A percentile compares a stretch with the other conserved stretches of the same genome.
Evolutionary conservation across 805 yeast species (phyloP).

Genomic region (Saccharomycopsis fermentans): DNA sequence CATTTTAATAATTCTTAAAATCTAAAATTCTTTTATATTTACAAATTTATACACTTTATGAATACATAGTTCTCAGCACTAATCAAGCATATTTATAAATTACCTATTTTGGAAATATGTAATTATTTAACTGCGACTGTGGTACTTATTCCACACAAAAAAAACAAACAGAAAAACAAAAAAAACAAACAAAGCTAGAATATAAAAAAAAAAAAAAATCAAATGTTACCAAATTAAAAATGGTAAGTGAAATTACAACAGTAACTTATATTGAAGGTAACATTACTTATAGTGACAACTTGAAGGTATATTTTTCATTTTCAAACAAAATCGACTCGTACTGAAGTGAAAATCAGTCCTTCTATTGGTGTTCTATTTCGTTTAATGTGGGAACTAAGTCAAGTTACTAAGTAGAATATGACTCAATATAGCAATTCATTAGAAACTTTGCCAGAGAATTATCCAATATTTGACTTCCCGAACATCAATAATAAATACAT

Average conservation of each 20-base stretch:
- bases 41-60: too few species aligned
- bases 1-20: too few species aligned
- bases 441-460: slow-evolving; percentile 18
- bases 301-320: too few species aligned
- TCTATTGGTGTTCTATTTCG: not conserved
- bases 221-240: not conserved
- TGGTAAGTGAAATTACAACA: not conserved
- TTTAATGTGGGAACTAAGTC: not conserved
- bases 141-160: not conserved
- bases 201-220: not conserved
- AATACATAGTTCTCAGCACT: too few species aligned
- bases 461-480: slow-evolving; percentile 14
- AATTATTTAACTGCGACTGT: not conserved
- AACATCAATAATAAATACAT: slow-evolving; percentile 4
- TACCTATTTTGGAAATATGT: not conserved
- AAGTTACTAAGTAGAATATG: not conserved
- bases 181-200: not conserved
- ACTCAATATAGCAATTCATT: slow-evolving; percentile 8
- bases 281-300: too few species aligned
- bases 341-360: too few species aligned
- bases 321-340: too few species aligned
- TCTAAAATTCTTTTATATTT: too few species aligned
- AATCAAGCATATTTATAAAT: not conserved
- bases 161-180: not conserved
- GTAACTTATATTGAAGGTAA: too few species aligned